Evolutionary conservation across 257 asterid species (phyloP), one percentile per base, ranked within the genome.

Genomic region (Prunella vulgaris): DNA sequence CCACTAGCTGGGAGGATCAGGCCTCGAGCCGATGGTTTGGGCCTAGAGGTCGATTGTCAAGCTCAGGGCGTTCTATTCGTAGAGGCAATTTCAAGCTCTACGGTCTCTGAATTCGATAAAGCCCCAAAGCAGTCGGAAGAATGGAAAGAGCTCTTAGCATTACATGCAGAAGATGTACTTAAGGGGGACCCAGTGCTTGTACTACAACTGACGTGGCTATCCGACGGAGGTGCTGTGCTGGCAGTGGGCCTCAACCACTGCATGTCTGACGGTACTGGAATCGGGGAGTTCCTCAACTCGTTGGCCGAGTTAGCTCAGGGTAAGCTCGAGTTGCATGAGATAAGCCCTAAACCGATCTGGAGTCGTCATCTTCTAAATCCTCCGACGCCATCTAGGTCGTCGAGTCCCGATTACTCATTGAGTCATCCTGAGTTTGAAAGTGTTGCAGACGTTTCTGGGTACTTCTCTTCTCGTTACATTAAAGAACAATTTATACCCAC

Each of bases 161-260:
- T 82, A 20, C 71, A 70, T 35, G 88, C 74, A 64, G 72, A 54
- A 0, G 94, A 89, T 38, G 90, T 84, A 2, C 85, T 89, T 0
- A 69, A 53, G 13, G 96, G 94, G 33, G 84, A 80, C 25, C 89
- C 96, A 7, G 89, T 87, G 1, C 64, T 87, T 5, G 92, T 87
- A 0, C 77, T 85, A 13, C 95, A 89, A 88, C 85, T 89, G 70
- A 89, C 96, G 24, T 87, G 96, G 94, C 85, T 85, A 0, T 66
- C 82, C 0, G 96, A 85, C 13, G 87, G 87, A 2, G 87, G 82
- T 8, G 95, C 87, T 70, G 70, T 84, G 53, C 70, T 89, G 62
- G 88, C 83, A 0, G 80, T 78, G 0, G 90, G 90, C 1, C 78
- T 87, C 3, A 89, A 73, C 73, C 96, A 87, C 73, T 85, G 92